These are phyloP conservation scores for Hypoxylon sp. DNA, from an alignment of 2,329 filamentous ascomycete species.

Conservation along the genomic window DNA sequence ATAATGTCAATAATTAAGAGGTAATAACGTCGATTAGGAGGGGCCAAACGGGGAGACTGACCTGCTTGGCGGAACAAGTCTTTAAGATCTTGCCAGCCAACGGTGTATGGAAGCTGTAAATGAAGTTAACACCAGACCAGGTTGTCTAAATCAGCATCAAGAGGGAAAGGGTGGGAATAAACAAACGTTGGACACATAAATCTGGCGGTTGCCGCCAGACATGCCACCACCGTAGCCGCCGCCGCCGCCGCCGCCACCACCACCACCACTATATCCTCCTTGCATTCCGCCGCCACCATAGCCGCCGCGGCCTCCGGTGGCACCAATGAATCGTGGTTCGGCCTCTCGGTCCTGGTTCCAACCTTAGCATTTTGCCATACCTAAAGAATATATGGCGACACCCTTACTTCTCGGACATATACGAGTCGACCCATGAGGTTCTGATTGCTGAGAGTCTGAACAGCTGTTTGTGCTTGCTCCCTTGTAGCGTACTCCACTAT, in stretches of 20 bases:
- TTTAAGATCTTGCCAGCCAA: conserved; percentile 99
- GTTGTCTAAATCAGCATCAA: conserved; percentile 34
- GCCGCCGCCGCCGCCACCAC: conserved; percentile 65
- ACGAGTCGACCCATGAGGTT: conserved; percentile 98
- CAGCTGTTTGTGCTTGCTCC: conserved; percentile 98
- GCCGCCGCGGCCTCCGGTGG: conserved; percentile 71
- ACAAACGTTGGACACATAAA: conserved; percentile 99
- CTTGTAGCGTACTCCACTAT: conserved; percentile 99
- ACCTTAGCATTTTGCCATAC: conserved; percentile 45
- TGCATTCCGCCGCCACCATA: conserved; percentile 65
- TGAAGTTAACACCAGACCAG: conserved; percentile 51
- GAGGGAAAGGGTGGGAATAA: conserved; percentile 59
- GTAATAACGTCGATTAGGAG: neutral
- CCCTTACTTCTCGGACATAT: conserved; percentile 93
- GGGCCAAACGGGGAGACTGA: conserved; percentile 66
- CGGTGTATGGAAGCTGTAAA: conserved; percentile 90
- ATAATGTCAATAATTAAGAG: conserved; percentile 36
- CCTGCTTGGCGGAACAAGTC: conserved; percentile 98
- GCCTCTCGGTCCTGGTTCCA: conserved; percentile 88
- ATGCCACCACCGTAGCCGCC: conserved; percentile 64
- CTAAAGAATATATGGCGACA: conserved; percentile 30
- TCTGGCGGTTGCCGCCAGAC: conserved; percentile 83
- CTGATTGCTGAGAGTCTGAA: conserved; percentile 98
- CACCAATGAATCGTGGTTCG: conserved; percentile 93
- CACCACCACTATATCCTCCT: conserved; percentile 66